Evolutionary conservation across 176 grass and related monocot species (phyloP).

Genomic region (Aegilops speltoides): DNA sequence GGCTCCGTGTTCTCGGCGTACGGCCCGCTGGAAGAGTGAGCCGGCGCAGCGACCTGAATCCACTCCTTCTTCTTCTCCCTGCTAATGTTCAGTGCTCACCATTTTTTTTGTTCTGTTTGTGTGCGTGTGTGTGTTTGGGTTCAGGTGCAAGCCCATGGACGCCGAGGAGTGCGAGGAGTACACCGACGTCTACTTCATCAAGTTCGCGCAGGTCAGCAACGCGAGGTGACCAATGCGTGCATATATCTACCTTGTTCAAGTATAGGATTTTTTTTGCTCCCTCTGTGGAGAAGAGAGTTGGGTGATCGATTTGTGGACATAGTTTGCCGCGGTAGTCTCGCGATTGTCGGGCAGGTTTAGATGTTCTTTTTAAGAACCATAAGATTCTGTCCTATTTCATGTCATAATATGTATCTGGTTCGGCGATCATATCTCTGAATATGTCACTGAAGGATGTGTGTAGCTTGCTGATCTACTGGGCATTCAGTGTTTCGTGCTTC

Average conservation of each 20-base stretch:
- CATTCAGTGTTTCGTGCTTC: not conserved
- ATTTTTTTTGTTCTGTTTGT: not conserved
- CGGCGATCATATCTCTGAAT: not conserved
- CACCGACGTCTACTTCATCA: conserved; percentile 93
- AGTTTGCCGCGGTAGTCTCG: not conserved
- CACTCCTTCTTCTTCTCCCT: not conserved
- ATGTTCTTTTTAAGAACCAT: not conserved
- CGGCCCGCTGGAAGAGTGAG: conserved; percentile 81
- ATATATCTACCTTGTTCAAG: not conserved
- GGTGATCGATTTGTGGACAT: not conserved
- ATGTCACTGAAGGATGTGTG: not conserved
- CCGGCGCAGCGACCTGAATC: not conserved
- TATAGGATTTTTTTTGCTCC: not conserved
- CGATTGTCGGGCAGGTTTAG: not conserved
- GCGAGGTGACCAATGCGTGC: conserved; percentile 61
- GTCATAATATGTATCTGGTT: not conserved
- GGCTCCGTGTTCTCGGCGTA: conserved; percentile 61
- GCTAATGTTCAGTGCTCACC: not conserved
- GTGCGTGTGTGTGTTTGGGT: not conserved
- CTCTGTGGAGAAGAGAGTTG: not conserved
- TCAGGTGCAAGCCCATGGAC: conserved; percentile 97
- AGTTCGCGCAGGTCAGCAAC: conserved; percentile 78
- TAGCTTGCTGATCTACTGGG: not conserved
- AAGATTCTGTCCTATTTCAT: not conserved
- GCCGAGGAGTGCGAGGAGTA: conserved; percentile 86